These are phyloP conservation scores for Microdochium paspali DNA, from an alignment of 2,329 filamentous ascomycete genomes.

Conservation along the genomic window DNA sequence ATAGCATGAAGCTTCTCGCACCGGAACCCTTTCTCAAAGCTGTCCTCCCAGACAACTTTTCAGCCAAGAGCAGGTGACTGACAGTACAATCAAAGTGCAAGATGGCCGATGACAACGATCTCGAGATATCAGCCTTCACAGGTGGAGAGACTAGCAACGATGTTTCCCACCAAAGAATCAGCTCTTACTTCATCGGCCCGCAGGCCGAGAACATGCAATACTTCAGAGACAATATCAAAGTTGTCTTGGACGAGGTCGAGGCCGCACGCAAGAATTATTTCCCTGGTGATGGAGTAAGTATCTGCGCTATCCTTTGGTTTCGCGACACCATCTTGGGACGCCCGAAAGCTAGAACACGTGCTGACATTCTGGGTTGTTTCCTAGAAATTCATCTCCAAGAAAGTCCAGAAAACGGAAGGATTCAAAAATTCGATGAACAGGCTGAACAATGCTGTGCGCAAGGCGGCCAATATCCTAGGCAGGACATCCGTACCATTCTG, in stretches of 20 bases:
- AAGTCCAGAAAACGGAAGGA: constrained; percentile 20
- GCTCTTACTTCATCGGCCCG: constrained; percentile 32
- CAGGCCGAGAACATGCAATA: constrained; percentile 29
- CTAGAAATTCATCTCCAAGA: constrained; percentile 25
- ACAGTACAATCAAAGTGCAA: too few relatives aligned
- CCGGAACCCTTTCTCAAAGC: too few relatives aligned
- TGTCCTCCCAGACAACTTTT: too few relatives aligned
- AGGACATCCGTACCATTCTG: constrained; percentile 34
- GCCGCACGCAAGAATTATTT: constrained; percentile 23
- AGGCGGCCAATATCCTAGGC: constrained; percentile 26
- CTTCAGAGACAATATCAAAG: constrained; percentile 27
- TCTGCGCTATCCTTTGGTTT: too few relatives aligned
- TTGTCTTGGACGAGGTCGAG: constrained; percentile 26
- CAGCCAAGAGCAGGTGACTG: too few relatives aligned
- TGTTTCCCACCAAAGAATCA: constrained; percentile 21
- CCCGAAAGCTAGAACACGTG: too few relatives aligned
- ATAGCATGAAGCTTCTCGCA: too few relatives aligned
- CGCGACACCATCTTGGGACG: too few relatives aligned
- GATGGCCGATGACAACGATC: neutral
- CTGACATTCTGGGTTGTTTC: neutral
- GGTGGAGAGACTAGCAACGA: constrained; percentile 4
- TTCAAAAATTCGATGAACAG: constrained; percentile 23
- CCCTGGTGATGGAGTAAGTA: constrained; percentile 22
- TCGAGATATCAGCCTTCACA: neutral
- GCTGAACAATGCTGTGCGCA: constrained; percentile 22